Evolutionary conservation across 495 filamentous ascomycete genomes (phyloP).

Genomic region (Talaromyces trachyspermus): DNA sequence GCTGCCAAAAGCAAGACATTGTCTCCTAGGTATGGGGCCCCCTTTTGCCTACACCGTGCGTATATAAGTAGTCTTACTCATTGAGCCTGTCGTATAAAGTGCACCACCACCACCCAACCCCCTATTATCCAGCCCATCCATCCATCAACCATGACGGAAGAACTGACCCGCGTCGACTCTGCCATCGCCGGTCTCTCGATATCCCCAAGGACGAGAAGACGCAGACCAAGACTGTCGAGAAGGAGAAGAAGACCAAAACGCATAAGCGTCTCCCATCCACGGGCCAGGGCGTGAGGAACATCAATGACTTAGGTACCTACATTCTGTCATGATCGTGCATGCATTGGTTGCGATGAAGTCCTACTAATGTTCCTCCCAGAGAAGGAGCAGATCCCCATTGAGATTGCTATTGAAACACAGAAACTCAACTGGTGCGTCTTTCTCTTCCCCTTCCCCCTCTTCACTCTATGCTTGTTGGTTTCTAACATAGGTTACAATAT

Average conservation of each 20-base stretch:
- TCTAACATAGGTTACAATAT: background rate
- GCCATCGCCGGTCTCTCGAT: slow-evolving; percentile 71
- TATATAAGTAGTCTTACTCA: no score
- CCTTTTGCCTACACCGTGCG: no score
- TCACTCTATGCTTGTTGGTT: background rate
- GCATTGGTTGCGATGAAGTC: no score
- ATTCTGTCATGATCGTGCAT: no score
- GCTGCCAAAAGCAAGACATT: no score
- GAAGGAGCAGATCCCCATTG: slow-evolving; percentile 62
- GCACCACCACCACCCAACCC: background rate
- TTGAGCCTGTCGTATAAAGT: slow-evolving; percentile 1
- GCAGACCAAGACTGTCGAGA: slow-evolving; percentile 13
- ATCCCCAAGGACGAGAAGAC: slow-evolving; percentile 54
- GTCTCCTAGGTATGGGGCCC: no score
- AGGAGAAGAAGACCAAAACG: slow-evolving; percentile 41
- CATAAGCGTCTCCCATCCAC: slow-evolving; percentile 63
- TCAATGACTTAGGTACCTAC: slow-evolving; percentile 70
- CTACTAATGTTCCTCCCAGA: no score
- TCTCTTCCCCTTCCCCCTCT: slow-evolving; percentile 4
- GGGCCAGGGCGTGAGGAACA: slow-evolving; percentile 64
- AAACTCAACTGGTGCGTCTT: slow-evolving; percentile 74
- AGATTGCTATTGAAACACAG: slow-evolving; percentile 82
- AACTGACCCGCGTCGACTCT: slow-evolving; percentile 79
- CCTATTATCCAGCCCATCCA: background rate
- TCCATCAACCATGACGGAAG: slow-evolving; percentile 52